A percentile compares a stretch with the other conserved stretches of the same genome.
Evolutionary conservation across 176 grass and related monocot species (phyloP).

Genomic region (Cenchrus purpureus): DNA sequence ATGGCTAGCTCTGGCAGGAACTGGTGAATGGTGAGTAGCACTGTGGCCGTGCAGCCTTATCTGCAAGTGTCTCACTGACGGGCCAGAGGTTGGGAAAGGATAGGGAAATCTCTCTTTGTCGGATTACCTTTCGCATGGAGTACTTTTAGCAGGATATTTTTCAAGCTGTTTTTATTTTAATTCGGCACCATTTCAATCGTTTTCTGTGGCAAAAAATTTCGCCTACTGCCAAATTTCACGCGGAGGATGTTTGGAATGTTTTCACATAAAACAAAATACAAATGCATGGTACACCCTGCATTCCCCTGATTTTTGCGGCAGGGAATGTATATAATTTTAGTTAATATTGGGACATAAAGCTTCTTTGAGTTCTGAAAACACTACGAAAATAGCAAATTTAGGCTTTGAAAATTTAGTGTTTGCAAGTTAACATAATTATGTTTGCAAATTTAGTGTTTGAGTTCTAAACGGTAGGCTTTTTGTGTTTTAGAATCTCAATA

Average conservation of each 20-base stretch:
- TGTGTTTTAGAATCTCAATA: background rate
- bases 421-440: no score
- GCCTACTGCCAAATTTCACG: background rate
- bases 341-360: background rate
- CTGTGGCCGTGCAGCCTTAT: constrained; percentile 36
- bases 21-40: constrained; percentile 18
- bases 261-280: background rate
- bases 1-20: constrained; percentile 26
- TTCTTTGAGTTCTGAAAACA: background rate
- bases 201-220: background rate
- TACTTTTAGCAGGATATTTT: background rate
- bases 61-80: background rate
- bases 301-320: no score
- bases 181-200: background rate
- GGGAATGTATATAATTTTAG: background rate
- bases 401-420: background rate
- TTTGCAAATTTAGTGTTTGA: no score
- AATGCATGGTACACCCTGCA: no score
- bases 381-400: no score
- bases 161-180: background rate
- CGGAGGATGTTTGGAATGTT: background rate
- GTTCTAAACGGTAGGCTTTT: no score
- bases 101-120: background rate
- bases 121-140: background rate
- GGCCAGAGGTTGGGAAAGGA: background rate